Conservation (phyloP, 805 yeast species). For the Candida piceae region DNA sequence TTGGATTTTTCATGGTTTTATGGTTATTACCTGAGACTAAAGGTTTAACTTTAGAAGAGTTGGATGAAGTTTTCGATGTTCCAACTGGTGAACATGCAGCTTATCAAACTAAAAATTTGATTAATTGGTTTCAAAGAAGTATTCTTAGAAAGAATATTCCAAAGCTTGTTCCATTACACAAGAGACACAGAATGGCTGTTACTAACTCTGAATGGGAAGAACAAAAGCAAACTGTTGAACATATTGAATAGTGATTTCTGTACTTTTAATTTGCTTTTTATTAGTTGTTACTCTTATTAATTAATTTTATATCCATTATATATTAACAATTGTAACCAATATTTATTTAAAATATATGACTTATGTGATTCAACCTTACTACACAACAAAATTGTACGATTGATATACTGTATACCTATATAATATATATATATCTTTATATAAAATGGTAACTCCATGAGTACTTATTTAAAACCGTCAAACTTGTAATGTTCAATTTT, state of each 20-base stretch:
- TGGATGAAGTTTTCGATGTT: slow-evolving; percentile 67
- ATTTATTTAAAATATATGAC: too few relatives aligned
- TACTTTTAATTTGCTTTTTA: background rate
- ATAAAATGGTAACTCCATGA: too few relatives aligned
- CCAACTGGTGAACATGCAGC: slow-evolving; percentile 52
- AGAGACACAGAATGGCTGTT: slow-evolving; percentile 54
- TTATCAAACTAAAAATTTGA: slow-evolving; percentile 36
- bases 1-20: slow-evolving; percentile 65
- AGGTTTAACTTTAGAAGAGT: slow-evolving; percentile 68
- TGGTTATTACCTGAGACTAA: slow-evolving; percentile 72
- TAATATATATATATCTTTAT: too few relatives aligned
- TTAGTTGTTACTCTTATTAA: background rate
- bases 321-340: too few relatives aligned
- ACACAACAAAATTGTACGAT: too few relatives aligned
- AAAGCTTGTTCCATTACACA: slow-evolving; percentile 52
- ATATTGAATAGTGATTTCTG: slow-evolving; percentile 35
- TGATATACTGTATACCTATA: too few relatives aligned
- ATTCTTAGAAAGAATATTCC: slow-evolving; percentile 45
- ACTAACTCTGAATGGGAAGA: slow-evolving; percentile 61
- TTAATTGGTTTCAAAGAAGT: slow-evolving; percentile 40
- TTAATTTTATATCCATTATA: too few relatives aligned
- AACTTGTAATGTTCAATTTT: too few relatives aligned
- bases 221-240: slow-evolving; percentile 44
- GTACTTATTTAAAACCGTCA: too few relatives aligned
- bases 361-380: too few relatives aligned